Conservation (phyloP, 495 filamentous ascomycete species). For the Lepidopterella palustris region DNA sequence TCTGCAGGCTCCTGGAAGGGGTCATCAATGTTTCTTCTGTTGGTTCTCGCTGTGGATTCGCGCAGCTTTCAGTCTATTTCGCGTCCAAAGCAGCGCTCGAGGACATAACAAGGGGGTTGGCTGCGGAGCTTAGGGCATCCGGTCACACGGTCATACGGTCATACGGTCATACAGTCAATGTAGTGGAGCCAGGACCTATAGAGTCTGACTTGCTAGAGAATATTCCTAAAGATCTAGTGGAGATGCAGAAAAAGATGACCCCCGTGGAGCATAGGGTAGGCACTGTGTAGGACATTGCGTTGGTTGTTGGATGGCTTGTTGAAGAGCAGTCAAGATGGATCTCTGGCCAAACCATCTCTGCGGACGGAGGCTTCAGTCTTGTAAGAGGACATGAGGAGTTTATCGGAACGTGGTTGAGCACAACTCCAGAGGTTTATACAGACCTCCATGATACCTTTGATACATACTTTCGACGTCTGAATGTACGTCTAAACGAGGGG, state of each 20-base stretch:
- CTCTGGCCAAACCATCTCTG: conserved; percentile 34
- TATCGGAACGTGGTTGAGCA: neutral
- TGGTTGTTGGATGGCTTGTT: conserved; percentile 34
- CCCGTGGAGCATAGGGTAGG: conserved; percentile 35
- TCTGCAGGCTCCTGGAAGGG: conserved; percentile 41
- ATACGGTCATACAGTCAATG: conserved; percentile 42
- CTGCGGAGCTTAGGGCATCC: conserved; percentile 40
- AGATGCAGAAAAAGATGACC: conserved; percentile 38
- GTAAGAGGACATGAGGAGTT: conserved; percentile 4
- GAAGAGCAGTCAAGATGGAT: conserved; percentile 32
- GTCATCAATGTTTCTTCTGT: conserved; percentile 53
- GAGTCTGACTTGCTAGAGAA: conserved; percentile 39
- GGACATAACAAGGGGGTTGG: conserved; percentile 40
- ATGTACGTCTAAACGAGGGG: too few relatives aligned
- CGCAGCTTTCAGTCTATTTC: conserved; percentile 36
- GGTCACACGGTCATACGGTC: conserved; percentile 35
- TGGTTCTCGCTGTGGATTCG: conserved; percentile 39
- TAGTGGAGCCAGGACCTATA: conserved; percentile 41
- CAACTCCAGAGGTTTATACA: too few relatives aligned
- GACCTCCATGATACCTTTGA: too few relatives aligned
- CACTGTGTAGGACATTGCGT: conserved; percentile 33
- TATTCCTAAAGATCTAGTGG: conserved; percentile 33
- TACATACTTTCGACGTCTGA: too few relatives aligned
- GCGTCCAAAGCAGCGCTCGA: conserved; percentile 46
- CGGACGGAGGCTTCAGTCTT: conserved; percentile 33